Conservation (phyloP, 768 basidiomycete genomes). For the Russula griseocarnosa region DNA sequence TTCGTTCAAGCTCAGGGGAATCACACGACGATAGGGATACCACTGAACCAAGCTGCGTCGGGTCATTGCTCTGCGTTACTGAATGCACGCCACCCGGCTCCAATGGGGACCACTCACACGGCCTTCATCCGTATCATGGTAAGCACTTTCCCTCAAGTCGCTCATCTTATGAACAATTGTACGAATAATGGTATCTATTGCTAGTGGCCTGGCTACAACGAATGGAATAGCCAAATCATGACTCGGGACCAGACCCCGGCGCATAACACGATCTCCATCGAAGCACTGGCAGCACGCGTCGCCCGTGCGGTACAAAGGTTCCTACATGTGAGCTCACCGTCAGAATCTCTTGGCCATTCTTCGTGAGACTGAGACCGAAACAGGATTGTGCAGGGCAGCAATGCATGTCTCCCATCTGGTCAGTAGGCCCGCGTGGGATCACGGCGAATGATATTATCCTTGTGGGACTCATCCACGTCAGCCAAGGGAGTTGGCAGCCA, state of each 20-base stretch:
- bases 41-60: not conserved
- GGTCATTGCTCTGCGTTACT: not conserved
- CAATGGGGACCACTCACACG: not conserved
- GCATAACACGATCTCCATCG: slow-evolving; percentile 3
- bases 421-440: slow-evolving; percentile 13
- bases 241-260: slow-evolving; percentile 10
- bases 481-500: slow-evolving; percentile 25
- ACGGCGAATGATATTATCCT: slow-evolving; percentile 12
- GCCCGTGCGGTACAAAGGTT: slow-evolving; percentile 14
- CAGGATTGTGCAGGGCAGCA: not conserved
- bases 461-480: slow-evolving; percentile 19
- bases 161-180: not conserved
- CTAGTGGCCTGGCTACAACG: slow-evolving; percentile 21
- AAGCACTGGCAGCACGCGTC: slow-evolving; percentile 1
- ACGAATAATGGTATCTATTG: no score
- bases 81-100: not conserved
- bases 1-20: slow-evolving; percentile 12
- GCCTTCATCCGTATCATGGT: slow-evolving; percentile 14
- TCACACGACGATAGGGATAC: slow-evolving; percentile 3
- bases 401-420: slow-evolving; percentile 1
- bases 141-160: not conserved
- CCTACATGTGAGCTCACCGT: slow-evolving; percentile 1
- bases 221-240: slow-evolving; percentile 11
- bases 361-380: not conserved
- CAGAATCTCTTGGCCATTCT: not conserved